phyloP scores from a whole-genome alignment of 805 yeast species.

The Sugiyamaella qingdaonensis region DNA sequence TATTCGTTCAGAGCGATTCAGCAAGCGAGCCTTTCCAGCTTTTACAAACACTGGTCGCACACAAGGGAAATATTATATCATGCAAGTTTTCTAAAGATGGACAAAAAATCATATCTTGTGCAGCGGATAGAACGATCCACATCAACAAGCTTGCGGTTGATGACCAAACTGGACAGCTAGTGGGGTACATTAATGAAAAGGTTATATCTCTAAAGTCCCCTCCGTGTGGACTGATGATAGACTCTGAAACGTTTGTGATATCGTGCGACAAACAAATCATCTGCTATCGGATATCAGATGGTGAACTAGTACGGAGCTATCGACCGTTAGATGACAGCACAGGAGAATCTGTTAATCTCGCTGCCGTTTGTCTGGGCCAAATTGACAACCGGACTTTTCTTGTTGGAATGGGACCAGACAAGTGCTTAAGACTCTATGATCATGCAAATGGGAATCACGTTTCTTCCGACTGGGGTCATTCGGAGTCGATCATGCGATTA shows the following conservation, averaged over 20 bases:
- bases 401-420: constrained; percentile 45
- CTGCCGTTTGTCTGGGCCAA: constrained; percentile 13
- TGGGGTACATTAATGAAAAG: constrained; percentile 38
- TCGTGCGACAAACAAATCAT: constrained; percentile 48
- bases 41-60: constrained; percentile 56
- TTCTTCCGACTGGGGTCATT: constrained; percentile 57
- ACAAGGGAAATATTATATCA: constrained; percentile 49
- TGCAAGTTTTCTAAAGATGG: constrained; percentile 31
- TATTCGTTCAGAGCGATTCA: constrained; percentile 35
- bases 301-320: constrained; percentile 37
- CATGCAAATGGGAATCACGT: constrained; percentile 44
- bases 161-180: constrained; percentile 17
- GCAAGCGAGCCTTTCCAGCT: constrained; percentile 42
- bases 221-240: constrained; percentile 21
- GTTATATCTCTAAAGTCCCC: constrained; percentile 49
- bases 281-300: constrained; percentile 36
- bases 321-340: constrained; percentile 37
- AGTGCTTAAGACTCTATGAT: constrained; percentile 50
- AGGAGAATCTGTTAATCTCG: constrained; percentile 15
- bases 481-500: constrained; percentile 48
- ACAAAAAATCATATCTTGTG: constrained; percentile 45
- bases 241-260: constrained; percentile 37
- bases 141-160: constrained; percentile 40
- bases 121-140: constrained; percentile 59
- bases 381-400: constrained; percentile 11